Evolutionary conservation across 2,329 filamentous ascomycete genomes (phyloP).

Genomic region (Colletotrichum paranaense): DNA sequence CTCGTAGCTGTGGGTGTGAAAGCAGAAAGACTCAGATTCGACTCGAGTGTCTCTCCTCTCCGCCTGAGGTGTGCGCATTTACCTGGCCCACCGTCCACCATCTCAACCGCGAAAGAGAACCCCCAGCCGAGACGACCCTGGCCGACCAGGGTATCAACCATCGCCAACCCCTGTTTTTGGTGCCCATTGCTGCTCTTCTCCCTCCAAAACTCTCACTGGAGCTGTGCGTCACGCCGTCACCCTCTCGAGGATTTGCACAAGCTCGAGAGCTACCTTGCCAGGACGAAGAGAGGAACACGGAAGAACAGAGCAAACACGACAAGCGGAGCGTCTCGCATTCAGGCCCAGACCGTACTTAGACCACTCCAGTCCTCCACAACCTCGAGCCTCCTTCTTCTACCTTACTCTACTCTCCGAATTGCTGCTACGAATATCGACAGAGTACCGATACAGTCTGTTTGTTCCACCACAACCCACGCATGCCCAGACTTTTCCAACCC

Average conservation of each 20-base stretch:
- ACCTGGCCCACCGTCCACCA: not conserved
- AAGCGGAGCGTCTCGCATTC: not conserved
- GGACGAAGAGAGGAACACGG: not conserved
- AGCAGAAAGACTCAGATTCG: not conserved
- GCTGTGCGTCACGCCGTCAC: constrained; percentile 32
- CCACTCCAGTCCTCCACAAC: constrained; percentile 16
- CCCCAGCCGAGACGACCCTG: not conserved
- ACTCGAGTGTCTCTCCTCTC: no score
- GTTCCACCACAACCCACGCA: constrained; percentile 15
- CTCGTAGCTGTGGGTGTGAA: not conserved
- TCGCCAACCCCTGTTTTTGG: constrained; percentile 10
- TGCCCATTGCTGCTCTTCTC: constrained; percentile 16
- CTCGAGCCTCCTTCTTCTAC: not conserved
- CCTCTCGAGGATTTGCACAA: constrained; percentile 21
- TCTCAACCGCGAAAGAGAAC: not conserved
- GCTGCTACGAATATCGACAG: not conserved
- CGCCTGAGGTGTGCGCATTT: no score
- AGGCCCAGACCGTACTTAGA: constrained; percentile 9
- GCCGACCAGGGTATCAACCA: not conserved
- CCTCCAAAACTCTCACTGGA: not conserved
- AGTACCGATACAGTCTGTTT: not conserved
- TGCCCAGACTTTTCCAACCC: constrained; percentile 24
- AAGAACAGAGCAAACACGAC: not conserved
- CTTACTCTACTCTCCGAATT: not conserved
- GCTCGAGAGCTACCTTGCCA: not conserved